A percentile compares a stretch with the other conserved stretches of the same genome.
Conservation (phyloP, 441 rosid genomes). For the Mallotus japonicus region DNA sequence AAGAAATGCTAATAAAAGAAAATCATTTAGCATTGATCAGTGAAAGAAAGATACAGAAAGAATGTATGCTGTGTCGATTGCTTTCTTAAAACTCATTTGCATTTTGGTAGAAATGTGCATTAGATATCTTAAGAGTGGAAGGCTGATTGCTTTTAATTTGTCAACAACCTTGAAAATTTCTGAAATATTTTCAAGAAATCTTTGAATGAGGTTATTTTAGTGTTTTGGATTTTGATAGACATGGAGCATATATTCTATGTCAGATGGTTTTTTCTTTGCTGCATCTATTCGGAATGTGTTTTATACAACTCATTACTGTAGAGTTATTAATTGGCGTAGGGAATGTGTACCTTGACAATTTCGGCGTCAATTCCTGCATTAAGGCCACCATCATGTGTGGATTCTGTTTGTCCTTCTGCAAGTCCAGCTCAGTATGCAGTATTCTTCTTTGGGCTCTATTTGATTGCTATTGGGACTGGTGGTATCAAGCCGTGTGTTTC, state of each 20-base stretch:
- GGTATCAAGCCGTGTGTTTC: conserved; percentile 95
- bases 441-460: conserved; percentile 76
- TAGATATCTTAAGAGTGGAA: background rate
- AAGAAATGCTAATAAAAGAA: background rate
- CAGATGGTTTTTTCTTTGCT: background rate
- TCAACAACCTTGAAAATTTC: background rate
- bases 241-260: background rate
- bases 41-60: background rate
- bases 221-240: background rate
- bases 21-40: background rate
- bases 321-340: conserved; percentile 42
- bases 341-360: conserved; percentile 81
- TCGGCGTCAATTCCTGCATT: conserved; percentile 72
- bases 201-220: background rate
- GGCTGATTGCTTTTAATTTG: background rate
- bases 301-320: background rate
- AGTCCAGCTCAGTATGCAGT: conserved; percentile 58
- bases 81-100: background rate
- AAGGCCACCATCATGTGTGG: conserved; percentile 61
- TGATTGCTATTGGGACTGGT: conserved; percentile 81
- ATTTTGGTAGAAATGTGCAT: background rate
- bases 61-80: background rate
- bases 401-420: conserved; percentile 60
- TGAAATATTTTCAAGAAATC: background rate
- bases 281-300: background rate